phyloP scores from a whole-genome alignment of 1,284 basidiomycete species.

The Peniophora sp. region DNA sequence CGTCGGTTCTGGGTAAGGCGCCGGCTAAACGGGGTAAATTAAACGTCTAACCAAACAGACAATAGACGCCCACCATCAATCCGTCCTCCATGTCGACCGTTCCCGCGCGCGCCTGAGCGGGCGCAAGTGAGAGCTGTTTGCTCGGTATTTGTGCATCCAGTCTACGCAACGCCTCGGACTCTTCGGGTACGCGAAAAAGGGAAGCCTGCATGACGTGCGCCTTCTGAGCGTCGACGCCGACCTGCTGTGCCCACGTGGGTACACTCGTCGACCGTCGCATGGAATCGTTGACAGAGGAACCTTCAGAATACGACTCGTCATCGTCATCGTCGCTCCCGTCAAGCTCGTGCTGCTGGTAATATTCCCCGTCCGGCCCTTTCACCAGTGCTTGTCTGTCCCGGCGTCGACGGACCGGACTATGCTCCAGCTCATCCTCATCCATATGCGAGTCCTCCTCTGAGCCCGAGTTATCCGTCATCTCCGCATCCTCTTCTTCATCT shows the following conservation, averaged over 20 bases:
- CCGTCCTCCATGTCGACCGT: slow-evolving; percentile 29
- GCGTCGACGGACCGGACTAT: slow-evolving; percentile 14
- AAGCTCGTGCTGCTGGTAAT: slow-evolving; percentile 35
- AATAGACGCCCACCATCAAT: neutral
- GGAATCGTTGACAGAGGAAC: slow-evolving; percentile 22
- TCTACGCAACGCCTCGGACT: slow-evolving; percentile 50
- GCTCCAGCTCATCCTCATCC: slow-evolving; percentile 36
- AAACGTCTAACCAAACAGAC: neutral
- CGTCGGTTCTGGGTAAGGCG: slow-evolving; percentile 22
- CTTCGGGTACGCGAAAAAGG: slow-evolving; percentile 71
- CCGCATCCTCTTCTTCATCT: slow-evolving; percentile 22
- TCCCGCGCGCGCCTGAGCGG: slow-evolving; percentile 61
- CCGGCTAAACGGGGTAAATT: neutral
- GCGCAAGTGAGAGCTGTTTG: slow-evolving; percentile 17
- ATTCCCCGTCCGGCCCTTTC: slow-evolving; percentile 42
- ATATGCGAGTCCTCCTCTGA: slow-evolving; percentile 26
- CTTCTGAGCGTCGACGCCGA: slow-evolving; percentile 74
- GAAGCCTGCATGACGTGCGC: slow-evolving; percentile 91
- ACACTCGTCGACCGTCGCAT: slow-evolving; percentile 16
- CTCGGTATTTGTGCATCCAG: slow-evolving; percentile 24
- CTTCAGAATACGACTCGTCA: slow-evolving; percentile 10
- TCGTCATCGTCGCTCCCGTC: slow-evolving; percentile 16
- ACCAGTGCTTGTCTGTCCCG: slow-evolving; percentile 32
- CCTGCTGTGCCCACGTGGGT: slow-evolving; percentile 58
- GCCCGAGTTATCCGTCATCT: slow-evolving; percentile 5